Evolutionary conservation across 192 early-diverging fungal genomes (phyloP), one percentile per base, ranked within the genome.

Genomic region (Umbelopsis isabellina): DNA sequence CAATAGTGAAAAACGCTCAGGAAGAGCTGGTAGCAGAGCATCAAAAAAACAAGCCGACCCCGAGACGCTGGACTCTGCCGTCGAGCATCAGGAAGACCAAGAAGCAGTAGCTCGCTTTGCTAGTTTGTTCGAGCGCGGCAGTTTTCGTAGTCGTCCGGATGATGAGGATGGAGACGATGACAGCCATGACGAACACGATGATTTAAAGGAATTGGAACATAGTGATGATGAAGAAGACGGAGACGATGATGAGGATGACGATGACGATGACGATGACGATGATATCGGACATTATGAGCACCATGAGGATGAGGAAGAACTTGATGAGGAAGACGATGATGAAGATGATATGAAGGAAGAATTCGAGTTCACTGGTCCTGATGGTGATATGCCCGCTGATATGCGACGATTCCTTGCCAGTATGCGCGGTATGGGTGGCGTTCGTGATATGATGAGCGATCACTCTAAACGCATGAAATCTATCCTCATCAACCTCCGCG

Each of bases 401-500:
- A 74, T 67, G 10, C 46, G 65, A 16, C 68, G 70, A 2, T 58
- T 33, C 16, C 47, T 68, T 55, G 83, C 20, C 65, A 74, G 46
- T 72, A 76, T 67, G 71, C 81, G 23, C 73, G 68, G 55, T 47
- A 69, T 65, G 75, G 71, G 64, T 30, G 74, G 74, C 21, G 76
- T 83, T 72, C 67, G 76, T 25, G 81, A 75, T 48, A 75, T 81
- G 41, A 70, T 74, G 18, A 75, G 81, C 5, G 78, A 80, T 45
- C 65, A 64, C 66, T 73, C 73, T 16, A 83, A 71, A 13, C 84
- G 84, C 50, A 86, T 91, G 65, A 80, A 82, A 35, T 79, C 86
- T 1, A 88, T 92, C 25, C 75, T 93, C 3, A 71, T 75, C 46
- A 85, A 86, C 46, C 79, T 95, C 13, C 84, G 84, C 23, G 75